These are phyloP conservation scores for Apiotrichum porosum DNA, from an alignment of 1,284 basidiomycete genomes.

Conservation along the genomic window DNA sequence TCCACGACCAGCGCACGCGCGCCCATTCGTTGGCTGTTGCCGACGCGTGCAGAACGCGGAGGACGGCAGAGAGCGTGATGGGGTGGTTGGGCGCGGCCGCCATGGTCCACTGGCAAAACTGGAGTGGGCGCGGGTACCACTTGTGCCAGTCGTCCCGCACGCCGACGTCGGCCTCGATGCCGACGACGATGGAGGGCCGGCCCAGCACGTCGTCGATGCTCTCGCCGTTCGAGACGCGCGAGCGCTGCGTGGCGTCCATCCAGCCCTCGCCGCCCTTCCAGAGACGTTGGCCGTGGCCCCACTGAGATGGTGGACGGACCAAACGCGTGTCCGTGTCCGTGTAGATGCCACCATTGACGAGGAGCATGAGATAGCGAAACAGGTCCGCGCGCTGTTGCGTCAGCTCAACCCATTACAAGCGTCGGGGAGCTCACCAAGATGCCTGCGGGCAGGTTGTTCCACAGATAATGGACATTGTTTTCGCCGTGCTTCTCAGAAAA, in stretches of 20 bases:
- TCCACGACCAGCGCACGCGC: constrained; percentile 7
- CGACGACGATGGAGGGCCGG: constrained; percentile 43
- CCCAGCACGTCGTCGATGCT: constrained; percentile 26
- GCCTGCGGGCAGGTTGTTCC: constrained; percentile 39
- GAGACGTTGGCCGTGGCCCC: constrained; percentile 32
- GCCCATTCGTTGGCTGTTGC: constrained; percentile 37
- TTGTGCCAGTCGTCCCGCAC: constrained; percentile 46
- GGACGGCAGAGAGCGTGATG: constrained; percentile 36
- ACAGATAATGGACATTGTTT: constrained; percentile 30
- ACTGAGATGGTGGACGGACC: constrained; percentile 35
- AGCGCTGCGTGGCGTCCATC: constrained; percentile 19
- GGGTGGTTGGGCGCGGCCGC: constrained; percentile 41
- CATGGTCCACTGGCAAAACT: constrained; percentile 51
- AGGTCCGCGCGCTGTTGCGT: constrained; percentile 34
- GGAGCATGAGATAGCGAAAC: constrained; percentile 45
- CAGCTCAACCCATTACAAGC: not conserved
- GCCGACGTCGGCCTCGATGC: constrained; percentile 49
- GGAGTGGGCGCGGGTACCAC: constrained; percentile 48
- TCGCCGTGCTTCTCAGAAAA: not conserved
- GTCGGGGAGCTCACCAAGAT: constrained; percentile 38
- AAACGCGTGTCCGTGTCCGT: constrained; percentile 46
- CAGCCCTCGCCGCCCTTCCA: constrained; percentile 40
- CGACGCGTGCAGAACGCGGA: constrained; percentile 40
- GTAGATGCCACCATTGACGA: constrained; percentile 48
- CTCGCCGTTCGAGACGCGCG: constrained; percentile 24